phyloP scores from a whole-genome alignment of 176 grass and related monocot species.

The Pharus latifolius region DNA sequence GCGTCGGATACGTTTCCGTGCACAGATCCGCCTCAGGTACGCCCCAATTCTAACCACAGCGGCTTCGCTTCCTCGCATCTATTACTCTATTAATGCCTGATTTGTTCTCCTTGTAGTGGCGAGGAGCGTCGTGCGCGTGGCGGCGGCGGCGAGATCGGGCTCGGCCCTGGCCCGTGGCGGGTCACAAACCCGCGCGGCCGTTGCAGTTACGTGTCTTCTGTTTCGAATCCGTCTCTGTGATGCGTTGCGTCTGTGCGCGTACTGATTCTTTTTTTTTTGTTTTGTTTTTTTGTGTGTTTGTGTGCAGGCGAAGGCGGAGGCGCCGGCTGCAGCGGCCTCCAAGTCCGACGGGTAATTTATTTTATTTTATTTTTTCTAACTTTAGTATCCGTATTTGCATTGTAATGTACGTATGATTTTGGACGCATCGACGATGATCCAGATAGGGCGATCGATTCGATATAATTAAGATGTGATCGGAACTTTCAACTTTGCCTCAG shows the following conservation, averaged over 20 bases:
- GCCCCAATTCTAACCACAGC: too few relatives aligned
- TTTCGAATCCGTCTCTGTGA: background rate
- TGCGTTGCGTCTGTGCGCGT: background rate
- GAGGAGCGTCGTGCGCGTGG: conserved; percentile 11
- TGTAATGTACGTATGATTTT: background rate
- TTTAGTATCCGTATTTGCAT: background rate
- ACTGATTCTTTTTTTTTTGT: background rate
- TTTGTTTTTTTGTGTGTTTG: background rate
- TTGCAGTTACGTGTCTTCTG: conserved; percentile 17
- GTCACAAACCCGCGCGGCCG: conserved; percentile 7
- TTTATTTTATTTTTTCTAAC: background rate
- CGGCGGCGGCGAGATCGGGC: background rate
- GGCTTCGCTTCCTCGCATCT: too few relatives aligned
- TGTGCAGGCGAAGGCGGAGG: conserved; percentile 28
- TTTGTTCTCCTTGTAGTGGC: background rate
- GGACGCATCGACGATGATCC: background rate
- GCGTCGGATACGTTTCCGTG: background rate
- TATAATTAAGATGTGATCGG: background rate
- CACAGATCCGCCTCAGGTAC: conserved; percentile 26
- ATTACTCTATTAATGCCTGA: too few relatives aligned
- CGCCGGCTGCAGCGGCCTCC: background rate
- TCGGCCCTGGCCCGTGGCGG: conserved; percentile 2
- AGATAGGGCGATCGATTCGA: background rate
- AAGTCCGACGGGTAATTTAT: conserved; percentile 15
- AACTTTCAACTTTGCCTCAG: background rate